These are phyloP conservation scores for Miscanthus lutarioriparius DNA, from an alignment of 176 grass and related monocot species.

Conservation along the genomic window DNA sequence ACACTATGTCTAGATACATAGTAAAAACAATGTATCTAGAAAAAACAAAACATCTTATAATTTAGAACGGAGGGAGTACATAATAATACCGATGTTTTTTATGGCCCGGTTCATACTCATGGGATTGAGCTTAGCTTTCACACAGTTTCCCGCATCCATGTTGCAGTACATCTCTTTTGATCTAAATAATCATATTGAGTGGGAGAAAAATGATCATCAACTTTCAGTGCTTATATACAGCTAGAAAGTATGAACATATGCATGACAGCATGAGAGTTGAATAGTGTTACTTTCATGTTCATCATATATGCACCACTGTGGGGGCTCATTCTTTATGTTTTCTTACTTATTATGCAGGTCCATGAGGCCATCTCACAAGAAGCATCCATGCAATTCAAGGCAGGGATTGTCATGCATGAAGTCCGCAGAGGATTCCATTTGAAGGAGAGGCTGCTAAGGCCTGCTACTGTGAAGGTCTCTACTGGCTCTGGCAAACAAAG, in stretches of 20 bases:
- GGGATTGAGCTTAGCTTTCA: slow-evolving; percentile 2
- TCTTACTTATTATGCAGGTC: slow-evolving; percentile 46
- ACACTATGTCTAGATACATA: too few relatives aligned
- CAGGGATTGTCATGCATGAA: slow-evolving; percentile 72
- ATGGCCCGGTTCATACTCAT: slow-evolving; percentile 1
- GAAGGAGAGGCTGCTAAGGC: slow-evolving; percentile 63
- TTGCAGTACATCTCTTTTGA: background rate
- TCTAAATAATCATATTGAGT: background rate
- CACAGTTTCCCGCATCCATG: background rate
- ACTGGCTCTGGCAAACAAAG: slow-evolving; percentile 44
- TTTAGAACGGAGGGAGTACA: background rate
- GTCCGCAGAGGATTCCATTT: slow-evolving; percentile 65
- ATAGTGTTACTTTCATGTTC: background rate
- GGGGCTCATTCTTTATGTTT: background rate
- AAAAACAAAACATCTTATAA: too few relatives aligned
- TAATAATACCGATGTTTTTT: background rate
- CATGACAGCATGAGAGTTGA: background rate
- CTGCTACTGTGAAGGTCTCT: slow-evolving; percentile 81
- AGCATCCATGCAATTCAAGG: slow-evolving; percentile 74
- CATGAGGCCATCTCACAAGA: slow-evolving; percentile 82
- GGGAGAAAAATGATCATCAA: background rate
- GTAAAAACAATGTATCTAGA: too few relatives aligned
- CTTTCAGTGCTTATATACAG: background rate
- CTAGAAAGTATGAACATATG: background rate
- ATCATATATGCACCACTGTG: background rate